Conservation (phyloP, 2,329 filamentous ascomycete species). For the Exserohilum turcica region DNA sequence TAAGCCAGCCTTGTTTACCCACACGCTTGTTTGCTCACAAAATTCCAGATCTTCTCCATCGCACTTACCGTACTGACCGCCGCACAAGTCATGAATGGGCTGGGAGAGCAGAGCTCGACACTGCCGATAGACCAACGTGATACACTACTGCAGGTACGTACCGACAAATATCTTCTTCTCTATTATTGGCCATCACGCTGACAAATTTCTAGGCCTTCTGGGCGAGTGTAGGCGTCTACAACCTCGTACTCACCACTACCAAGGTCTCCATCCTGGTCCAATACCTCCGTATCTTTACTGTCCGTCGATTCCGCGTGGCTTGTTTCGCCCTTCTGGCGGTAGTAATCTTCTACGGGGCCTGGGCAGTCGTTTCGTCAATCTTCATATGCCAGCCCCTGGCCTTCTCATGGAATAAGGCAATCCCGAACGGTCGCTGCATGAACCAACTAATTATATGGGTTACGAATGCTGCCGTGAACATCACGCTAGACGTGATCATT, state of each 20-base stretch:
- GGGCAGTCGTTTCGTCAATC: slow-evolving; percentile 41
- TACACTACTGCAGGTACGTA: slow-evolving; percentile 21
- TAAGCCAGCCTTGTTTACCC: slow-evolving; percentile 14
- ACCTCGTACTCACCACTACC: slow-evolving; percentile 37
- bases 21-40: slow-evolving; percentile 9
- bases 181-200: slow-evolving; percentile 10
- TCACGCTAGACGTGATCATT: slow-evolving; percentile 41
- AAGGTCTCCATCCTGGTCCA: slow-evolving; percentile 43
- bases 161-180: not conserved
- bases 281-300: slow-evolving; percentile 40
- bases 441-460: slow-evolving; percentile 40
- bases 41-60: slow-evolving; percentile 32
- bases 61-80: slow-evolving; percentile 34
- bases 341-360: slow-evolving; percentile 31
- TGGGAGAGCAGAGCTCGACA: slow-evolving; percentile 31
- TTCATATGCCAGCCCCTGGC: slow-evolving; percentile 41
- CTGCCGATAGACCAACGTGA: slow-evolving; percentile 17
- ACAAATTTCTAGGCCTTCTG: slow-evolving; percentile 39
- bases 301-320: slow-evolving; percentile 31
- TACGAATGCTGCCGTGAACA: slow-evolving; percentile 39
- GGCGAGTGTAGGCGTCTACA: slow-evolving; percentile 43
- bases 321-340: slow-evolving; percentile 38
- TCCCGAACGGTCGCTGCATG: slow-evolving; percentile 36
- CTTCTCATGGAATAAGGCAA: slow-evolving; percentile 41
- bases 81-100: slow-evolving; percentile 39